These are phyloP conservation scores for Neonectria sp. DNA, from an alignment of 2,329 filamentous ascomycete species.

Conservation along the genomic window DNA sequence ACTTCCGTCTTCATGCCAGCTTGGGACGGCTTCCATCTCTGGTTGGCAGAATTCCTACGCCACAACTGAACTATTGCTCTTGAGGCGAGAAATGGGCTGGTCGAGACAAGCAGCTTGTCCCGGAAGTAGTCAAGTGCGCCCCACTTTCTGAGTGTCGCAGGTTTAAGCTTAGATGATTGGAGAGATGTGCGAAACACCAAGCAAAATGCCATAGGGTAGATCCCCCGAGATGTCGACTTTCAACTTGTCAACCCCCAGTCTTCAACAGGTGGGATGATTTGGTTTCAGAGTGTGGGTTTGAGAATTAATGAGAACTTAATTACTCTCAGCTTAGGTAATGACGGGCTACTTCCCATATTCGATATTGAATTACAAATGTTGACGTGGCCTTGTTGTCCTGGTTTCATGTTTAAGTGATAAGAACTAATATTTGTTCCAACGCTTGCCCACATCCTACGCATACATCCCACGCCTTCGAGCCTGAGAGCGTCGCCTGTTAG, in stretches of 20 bases:
- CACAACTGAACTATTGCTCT: constrained; percentile 3
- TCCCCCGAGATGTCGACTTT: neutral
- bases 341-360: too few species aligned
- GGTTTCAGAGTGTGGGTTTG: too few species aligned
- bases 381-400: too few species aligned
- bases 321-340: too few species aligned
- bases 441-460: neutral
- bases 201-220: neutral
- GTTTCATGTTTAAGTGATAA: neutral
- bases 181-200: too few species aligned
- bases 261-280: too few species aligned
- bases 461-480: neutral
- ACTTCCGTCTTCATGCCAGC: neutral
- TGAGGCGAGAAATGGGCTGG: neutral
- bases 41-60: neutral
- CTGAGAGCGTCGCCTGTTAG: neutral
- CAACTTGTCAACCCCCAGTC: too few species aligned
- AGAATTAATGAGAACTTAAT: too few species aligned
- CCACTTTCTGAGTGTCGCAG: neutral
- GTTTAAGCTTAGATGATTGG: constrained; percentile 1
- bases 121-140: neutral
- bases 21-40: neutral
- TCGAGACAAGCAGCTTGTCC: neutral
- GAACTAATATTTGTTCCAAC: neutral
- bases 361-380: too few species aligned